These are phyloP conservation scores for Mycena citricolor DNA, from an alignment of 1,284 basidiomycete genomes.

Conservation along the genomic window DNA sequence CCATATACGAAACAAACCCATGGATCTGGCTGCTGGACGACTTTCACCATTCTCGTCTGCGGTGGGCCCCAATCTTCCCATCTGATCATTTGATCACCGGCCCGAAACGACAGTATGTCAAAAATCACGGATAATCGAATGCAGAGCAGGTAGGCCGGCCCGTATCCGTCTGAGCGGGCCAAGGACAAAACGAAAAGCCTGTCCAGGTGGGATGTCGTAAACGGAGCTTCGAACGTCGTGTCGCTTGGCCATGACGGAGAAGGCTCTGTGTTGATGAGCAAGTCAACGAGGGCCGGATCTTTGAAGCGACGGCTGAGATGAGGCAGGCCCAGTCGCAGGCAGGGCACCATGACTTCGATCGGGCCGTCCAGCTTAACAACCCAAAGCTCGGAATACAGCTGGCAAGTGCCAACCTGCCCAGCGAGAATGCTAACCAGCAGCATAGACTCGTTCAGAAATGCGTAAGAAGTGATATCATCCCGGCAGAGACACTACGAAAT, in stretches of 20 bases:
- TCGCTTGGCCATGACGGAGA: constrained; percentile 11
- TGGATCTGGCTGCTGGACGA: constrained; percentile 7
- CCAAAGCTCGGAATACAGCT: constrained; percentile 6
- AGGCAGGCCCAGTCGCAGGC: constrained; percentile 3
- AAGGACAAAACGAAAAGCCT: constrained; percentile 20
- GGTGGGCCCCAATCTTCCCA: constrained; percentile 20
- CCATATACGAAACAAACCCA: constrained; percentile 23
- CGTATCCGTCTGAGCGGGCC: neutral
- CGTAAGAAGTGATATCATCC: constrained; percentile 16
- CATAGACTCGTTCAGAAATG: constrained; percentile 13
- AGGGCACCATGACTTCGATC: neutral
- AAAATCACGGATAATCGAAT: constrained; percentile 13
- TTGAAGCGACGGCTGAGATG: constrained; percentile 4
- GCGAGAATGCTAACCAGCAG: constrained; percentile 4
- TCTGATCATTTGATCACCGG: neutral
- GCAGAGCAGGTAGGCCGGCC: constrained; percentile 18
- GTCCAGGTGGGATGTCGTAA: constrained; percentile 13
- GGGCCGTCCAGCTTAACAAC: constrained; percentile 11
- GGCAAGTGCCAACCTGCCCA: neutral
- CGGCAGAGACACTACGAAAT: constrained; percentile 3
- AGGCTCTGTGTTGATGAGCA: constrained; percentile 21
- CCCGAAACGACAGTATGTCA: constrained; percentile 3
- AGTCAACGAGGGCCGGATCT: constrained; percentile 2
- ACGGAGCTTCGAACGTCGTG: constrained; percentile 9
- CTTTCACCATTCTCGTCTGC: constrained; percentile 11